Evolutionary conservation across 2,329 filamentous ascomycete species (phyloP), one percentile per base, ranked within the genome.

Genomic region (Fonsecaea pugnacius): DNA sequence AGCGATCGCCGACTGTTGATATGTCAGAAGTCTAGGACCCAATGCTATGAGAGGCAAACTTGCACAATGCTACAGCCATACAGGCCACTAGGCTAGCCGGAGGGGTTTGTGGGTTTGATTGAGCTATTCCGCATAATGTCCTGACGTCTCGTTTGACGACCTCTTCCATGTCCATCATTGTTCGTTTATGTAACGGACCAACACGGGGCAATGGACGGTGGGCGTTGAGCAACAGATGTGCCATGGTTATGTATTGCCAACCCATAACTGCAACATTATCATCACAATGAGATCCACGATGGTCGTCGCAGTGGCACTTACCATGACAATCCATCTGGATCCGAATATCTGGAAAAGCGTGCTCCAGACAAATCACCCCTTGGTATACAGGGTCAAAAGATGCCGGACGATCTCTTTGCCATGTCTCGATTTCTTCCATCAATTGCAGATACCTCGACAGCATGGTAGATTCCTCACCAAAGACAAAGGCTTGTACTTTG

Each of bases 221-320:
- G n/a, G 38, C 59, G 27, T n/a, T 51, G 27, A 62, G 52, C 14
- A 62, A 40, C 30, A 62, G 33, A 36, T 62, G 52, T 8, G 59
- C 51, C 59, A 62, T 56, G 12, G 30, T 46, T 12, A 62, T 62
- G 59, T 62, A 62, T 43, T 62, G 59, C 59, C 59, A 62, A 21
- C 59, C 59, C 59, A 62, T 62, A 24, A 62, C 59, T 62, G 36
- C n/a, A 35, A 35, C 32, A 14, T 8, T 5, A 33, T 55, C 33
- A 38, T 18, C 38, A 30, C 18, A 12, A 7, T 48, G 18, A 21
- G 7, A 9, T 30, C 16, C 40, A 27, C 10, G 24, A 14, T n/a
- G 21, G 24, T 30, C 18, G 3, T 32, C 55, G 38, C 12, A 12
- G 2, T 32, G 14, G 16, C 12, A 60, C 58, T 60, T 40, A 60